Evolutionary conservation across 2,329 filamentous ascomycete genomes (phyloP).

Genomic region (Chaetomiaceae sp.): DNA sequence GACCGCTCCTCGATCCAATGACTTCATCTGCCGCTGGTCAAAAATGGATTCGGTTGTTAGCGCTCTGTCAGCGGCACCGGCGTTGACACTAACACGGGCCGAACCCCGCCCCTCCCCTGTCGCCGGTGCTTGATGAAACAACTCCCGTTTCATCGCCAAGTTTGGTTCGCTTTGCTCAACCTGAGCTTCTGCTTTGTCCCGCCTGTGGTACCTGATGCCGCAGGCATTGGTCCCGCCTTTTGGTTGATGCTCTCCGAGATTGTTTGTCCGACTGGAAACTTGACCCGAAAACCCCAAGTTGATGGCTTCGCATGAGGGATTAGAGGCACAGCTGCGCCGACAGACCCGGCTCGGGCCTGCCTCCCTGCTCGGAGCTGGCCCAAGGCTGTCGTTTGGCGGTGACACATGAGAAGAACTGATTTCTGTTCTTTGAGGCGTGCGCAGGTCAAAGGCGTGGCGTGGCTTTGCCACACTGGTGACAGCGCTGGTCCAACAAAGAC

Average conservation of each 20-base stretch:
- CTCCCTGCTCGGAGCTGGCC: not conserved
- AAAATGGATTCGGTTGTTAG: constrained; percentile 6
- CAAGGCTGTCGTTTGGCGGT: not conserved
- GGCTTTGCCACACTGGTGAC: not conserved
- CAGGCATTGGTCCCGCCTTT: constrained; percentile 6
- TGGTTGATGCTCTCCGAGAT: constrained; percentile 6
- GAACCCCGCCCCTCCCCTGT: constrained; percentile 10
- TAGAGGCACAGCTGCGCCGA: not conserved
- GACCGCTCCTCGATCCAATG: constrained; percentile 21
- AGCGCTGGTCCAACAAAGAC: not conserved
- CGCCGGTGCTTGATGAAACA: constrained; percentile 25
- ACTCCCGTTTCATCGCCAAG: constrained; percentile 24
- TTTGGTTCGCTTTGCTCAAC: constrained; percentile 8
- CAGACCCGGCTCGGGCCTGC: not conserved
- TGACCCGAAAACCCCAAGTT: not conserved
- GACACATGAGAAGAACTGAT: not conserved
- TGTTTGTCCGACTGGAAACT: constrained; percentile 2
- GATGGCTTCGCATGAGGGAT: not conserved
- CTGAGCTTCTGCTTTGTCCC: constrained; percentile 9
- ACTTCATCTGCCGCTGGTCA: constrained; percentile 22
- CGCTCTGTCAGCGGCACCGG: not conserved
- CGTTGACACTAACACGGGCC: constrained; percentile 14
- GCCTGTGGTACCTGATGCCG: not conserved
- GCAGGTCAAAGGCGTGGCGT: not conserved
- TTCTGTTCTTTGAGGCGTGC: not conserved